A percentile compares a stretch with the other conserved stretches of the same genome.
Evolutionary conservation across 2,329 filamentous ascomycete genomes (phyloP).

Genomic region (Phaeosphaeriaceae sp.): DNA sequence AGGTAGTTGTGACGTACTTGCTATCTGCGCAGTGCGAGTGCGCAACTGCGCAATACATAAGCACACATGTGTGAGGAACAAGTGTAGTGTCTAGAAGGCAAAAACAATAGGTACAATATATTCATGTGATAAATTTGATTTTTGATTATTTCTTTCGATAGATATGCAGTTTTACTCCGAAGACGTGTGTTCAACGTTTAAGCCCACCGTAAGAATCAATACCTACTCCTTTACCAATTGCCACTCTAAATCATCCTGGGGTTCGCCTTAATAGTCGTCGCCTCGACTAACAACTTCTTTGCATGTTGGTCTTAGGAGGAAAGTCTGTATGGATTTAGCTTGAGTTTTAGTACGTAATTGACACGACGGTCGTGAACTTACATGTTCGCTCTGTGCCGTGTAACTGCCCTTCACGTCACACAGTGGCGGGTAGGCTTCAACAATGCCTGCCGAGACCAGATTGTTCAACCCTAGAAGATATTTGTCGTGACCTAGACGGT

Average conservation of each 20-base stretch:
- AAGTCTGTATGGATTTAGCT: constrained; percentile 37
- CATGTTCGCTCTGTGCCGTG: constrained; percentile 93
- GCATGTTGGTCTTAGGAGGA: constrained; percentile 55
- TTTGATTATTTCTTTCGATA: too few relatives aligned
- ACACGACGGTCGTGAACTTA: constrained; percentile 57
- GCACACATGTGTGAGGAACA: too few relatives aligned
- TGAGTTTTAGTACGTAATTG: not conserved
- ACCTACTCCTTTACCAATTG: too few relatives aligned
- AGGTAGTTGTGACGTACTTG: not conserved
- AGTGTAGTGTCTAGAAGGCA: too few relatives aligned
- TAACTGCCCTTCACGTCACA: constrained; percentile 94
- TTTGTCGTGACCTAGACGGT: constrained; percentile 92
- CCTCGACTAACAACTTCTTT: constrained; percentile 89
- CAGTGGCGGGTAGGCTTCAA: constrained; percentile 88
- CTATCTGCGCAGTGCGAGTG: too few relatives aligned
- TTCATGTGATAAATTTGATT: too few relatives aligned
- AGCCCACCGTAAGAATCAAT: too few relatives aligned
- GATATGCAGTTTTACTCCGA: too few relatives aligned
- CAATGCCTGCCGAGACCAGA: constrained; percentile 80
- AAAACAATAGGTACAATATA: too few relatives aligned
- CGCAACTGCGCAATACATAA: too few relatives aligned
- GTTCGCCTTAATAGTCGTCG: constrained; percentile 72
- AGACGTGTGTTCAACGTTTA: too few relatives aligned
- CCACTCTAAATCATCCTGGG: too few relatives aligned
- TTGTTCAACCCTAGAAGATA: constrained; percentile 91